Base-by-base conservation (phyloP, 768 basidiomycete species). In the Tricholoma sp. region DNA sequence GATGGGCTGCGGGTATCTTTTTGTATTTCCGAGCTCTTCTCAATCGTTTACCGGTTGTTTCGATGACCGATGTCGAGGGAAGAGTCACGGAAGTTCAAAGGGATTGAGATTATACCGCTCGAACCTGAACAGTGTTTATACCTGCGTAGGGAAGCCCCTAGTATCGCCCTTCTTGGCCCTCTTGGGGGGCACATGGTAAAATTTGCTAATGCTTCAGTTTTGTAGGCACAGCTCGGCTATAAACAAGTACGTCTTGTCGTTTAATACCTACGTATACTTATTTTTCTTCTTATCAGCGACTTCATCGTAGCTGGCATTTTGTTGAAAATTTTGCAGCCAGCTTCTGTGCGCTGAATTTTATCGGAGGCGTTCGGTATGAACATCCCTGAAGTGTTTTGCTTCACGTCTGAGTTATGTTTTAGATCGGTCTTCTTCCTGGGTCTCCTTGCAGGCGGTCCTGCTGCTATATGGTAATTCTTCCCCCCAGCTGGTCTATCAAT, bases 101-200 rank as follows among this genome's bases (percentile, higher is more conserved):
- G 83, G 91, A 74, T 92, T 94, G 92, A 95, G 93, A 94, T 89
- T 58, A 94, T 83, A 94, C 92, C 91, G 93, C 86, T 83, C 73
- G 89, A 94, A 94, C 92, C 91, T 94, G 93, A 91, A 81, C 88
- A 92, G 91, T 80, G 89, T 84, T 91, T 81, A 93, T 80, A 91
- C 89, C 90, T 92, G 92, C 93, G 92, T 91, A 93, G 91, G 91
- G 91, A 94, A 91, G 88, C 88, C 88, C 77, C 78, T 82, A 88
- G 88, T 83, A 73, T 79, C 72, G 72, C 71, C 73, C 63, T 59
- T 68, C 70, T 69, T 67, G 69, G 66, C 61, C 68, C 73, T 71
- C 75, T 63, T 65, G 67, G 73, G 76, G 77, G 66, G 48, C 51
- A 66, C 63, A 24, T 67, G 54, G 63, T 58, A 63, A 64, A 62